A percentile compares a stretch with the other conserved stretches of the same genome.
Evolutionary conservation across 2,329 filamentous ascomycete species (phyloP).

Genomic region (Apiospora arundinis): DNA sequence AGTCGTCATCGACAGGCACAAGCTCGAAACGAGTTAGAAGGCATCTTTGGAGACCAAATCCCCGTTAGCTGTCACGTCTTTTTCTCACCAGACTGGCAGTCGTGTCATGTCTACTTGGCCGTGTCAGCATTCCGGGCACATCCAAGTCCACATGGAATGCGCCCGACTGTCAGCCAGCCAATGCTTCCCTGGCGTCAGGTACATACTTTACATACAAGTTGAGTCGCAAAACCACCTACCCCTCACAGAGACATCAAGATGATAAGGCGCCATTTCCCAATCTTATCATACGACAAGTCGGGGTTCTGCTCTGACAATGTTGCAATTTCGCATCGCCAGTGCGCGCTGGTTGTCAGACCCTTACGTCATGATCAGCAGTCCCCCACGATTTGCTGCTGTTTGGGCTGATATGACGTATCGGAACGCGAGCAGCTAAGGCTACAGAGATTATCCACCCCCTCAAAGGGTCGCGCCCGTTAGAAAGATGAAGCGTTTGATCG

Average conservation of each 20-base stretch:
- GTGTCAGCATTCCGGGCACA: not conserved
- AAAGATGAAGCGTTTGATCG: not conserved
- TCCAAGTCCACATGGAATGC: not conserved
- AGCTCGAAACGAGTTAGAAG: not conserved
- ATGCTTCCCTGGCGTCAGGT: not conserved
- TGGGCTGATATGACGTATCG: constrained; percentile 9
- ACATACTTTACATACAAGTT: not conserved
- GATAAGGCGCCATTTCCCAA: not conserved
- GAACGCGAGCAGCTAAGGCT: not conserved
- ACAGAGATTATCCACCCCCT: not conserved
- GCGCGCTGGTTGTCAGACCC: not conserved
- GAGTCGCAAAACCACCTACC: not conserved
- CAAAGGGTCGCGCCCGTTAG: not conserved
- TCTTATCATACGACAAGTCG: not conserved
- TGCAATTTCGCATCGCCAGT: constrained; percentile 3
- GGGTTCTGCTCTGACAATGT: not conserved
- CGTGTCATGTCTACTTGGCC: not conserved
- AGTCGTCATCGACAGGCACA: constrained; percentile 13
- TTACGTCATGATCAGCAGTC: constrained; percentile 12
- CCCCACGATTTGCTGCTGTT: not conserved
- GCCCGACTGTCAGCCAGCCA: not conserved
- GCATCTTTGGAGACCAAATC: not conserved
- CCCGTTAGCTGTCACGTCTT: not conserved
- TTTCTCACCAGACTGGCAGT: not conserved
- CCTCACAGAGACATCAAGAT: not conserved